These are phyloP conservation scores for Gracilariopsis chorda DNA, from an alignment of 23 red algal genomes.

Conservation along the genomic window DNA sequence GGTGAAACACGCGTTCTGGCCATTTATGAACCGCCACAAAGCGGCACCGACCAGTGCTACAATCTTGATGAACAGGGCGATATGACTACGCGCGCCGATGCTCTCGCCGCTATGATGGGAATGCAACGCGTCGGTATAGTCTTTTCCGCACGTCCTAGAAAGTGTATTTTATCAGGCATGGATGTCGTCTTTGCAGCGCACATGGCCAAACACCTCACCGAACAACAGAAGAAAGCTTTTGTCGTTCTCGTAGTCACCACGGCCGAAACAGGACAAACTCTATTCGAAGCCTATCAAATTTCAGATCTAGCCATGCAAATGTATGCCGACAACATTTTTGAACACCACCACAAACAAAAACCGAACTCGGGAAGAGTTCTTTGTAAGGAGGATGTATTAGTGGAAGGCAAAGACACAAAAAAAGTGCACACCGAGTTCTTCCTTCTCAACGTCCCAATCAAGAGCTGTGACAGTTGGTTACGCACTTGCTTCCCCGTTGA, in stretches of 20 bases:
- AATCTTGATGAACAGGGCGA: constrained; percentile 44
- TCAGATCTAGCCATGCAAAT: constrained; percentile 85
- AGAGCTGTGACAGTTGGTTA: constrained; percentile 82
- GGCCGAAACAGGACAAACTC: constrained; percentile 72
- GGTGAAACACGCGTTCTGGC: constrained; percentile 68
- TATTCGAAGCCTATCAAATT: constrained; percentile 96
- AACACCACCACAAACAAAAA: constrained; percentile 61
- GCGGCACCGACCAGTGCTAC: constrained; percentile 71
- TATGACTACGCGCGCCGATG: constrained; percentile 62
- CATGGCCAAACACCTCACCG: constrained; percentile 25
- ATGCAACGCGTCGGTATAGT: constrained; percentile 81
- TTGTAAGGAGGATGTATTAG: constrained; percentile 81
- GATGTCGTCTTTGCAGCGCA: constrained; percentile 76
- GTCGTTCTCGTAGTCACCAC: constrained; percentile 82
- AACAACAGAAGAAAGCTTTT: constrained; percentile 70
- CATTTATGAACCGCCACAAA: constrained; percentile 96
- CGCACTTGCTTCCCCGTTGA: constrained; percentile 86
- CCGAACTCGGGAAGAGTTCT: constrained; percentile 78
- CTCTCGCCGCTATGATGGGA: constrained; percentile 64
- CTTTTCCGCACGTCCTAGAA: constrained; percentile 69
- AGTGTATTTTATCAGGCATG: constrained; percentile 74
- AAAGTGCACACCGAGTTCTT: constrained; percentile 96
- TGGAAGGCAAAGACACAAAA: constrained; percentile 76
- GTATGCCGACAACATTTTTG: constrained; percentile 73
- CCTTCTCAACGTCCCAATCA: constrained; percentile 85